Base-by-base conservation (phyloP, 139 green algal genomes). In the Chlamydomonas applanata region DNA sequence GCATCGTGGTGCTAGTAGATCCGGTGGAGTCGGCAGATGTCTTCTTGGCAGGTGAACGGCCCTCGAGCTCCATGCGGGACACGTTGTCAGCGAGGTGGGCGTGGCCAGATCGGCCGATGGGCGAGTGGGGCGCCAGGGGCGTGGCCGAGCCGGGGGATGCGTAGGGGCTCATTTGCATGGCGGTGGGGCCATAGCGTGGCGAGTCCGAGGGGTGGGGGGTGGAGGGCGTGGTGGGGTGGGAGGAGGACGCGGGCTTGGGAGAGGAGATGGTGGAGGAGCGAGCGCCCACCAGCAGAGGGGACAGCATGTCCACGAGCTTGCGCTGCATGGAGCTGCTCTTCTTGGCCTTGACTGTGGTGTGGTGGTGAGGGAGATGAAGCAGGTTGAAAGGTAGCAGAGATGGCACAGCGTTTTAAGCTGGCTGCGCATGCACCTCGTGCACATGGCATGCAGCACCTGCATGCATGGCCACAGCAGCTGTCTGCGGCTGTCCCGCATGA, bases 251-350 rank as follows among this genome's bases (percentile, higher is more conserved):
- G 53, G 53, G 22, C 22, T 62, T 62, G 53, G 22, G 53, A 11
- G 53, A 62, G 53, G 53, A 62, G 11, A 49, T 11, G 40, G 53
- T 27, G 4, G 20, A 35, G 17, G 11, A 35, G 59, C 59, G 59
- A 25, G 20, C 29, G 59, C 59, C 59, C 59, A 66, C 59, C 62
- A 69, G 33, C 33, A 69, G 62, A 17, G 62, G 62, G 17, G 25
- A 16, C 17, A 69, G 33, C 32, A 69, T 69, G 62, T 69, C 62
- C 20, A 32, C 62, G 3, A 69, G 62, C 62, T 69, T 69, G 62
- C 62, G 62, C 32, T 69, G 62, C 62, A 69, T 52, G 2, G 62
- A 53, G 33, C 11, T 44, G 59, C 59, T 27, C 62, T 49, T 49
- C 40, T 69, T 49, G 9, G 32, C 7, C 62, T 69, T 49, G 62